Evolutionary conservation across 768 basidiomycete species (phyloP), one percentile per base, ranked within the genome.

Genomic region (Boletus patriciae): DNA sequence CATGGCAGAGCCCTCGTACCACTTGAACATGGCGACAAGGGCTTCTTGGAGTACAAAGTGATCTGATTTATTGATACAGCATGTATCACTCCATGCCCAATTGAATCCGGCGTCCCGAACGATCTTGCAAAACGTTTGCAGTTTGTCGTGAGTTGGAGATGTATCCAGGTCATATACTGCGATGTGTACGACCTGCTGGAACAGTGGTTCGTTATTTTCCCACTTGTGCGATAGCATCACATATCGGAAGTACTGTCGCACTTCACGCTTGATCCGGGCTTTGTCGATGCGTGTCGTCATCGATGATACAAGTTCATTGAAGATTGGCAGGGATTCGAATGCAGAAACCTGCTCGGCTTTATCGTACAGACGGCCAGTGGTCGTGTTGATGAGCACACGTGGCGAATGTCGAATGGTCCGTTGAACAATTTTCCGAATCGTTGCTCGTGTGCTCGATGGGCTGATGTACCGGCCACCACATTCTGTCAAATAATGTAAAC

Each of bases 181-280:
- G 1, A 27, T 9, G 10, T 29, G 23, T 6, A 21, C 6, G 3
- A 56, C 43, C 36, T 23, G 43, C 8, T 44, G 11, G 12, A 56
- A 56, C 2, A 54, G 1, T 1, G 55, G 55, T 21, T 54, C 53
- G 31, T 54, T 50, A 0, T 23, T 47, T 34, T 51, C 47, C 46
- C 47, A 54, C 23, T n/a, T 55, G 34, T 55, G 54, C 19, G 54
- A 55, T 1, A 55, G 36, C 54, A 53, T 52, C 6, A 33, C 43
- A 9, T 55, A 55, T 37, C 21, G 40, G 49, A 52, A 55, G 27
- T 37, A 44, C 27, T 19, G 41, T 37, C 19, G 23, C 8, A 52
- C 43, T 25, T 45, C 42, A 19, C 13, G 50, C 29, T 56, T 53
- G 36, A 56, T 53, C 4, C 50, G 40, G 7, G 7, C 31, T 6